These are phyloP conservation scores for Boechera retrofracta DNA, from an alignment of 345 rosid genomes.

Conservation along the genomic window DNA sequence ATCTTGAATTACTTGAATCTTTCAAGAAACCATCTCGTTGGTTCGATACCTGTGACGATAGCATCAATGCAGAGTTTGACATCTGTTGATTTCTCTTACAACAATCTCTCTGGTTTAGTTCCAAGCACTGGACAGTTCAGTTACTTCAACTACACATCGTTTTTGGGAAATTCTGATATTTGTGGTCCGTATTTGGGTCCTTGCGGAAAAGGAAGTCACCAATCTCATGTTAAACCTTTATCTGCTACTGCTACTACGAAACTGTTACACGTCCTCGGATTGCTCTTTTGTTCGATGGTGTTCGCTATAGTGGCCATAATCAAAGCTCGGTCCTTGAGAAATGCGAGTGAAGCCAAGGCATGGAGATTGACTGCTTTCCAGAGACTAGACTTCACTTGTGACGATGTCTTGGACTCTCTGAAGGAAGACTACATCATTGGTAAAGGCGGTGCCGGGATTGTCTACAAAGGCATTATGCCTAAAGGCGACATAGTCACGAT, in stretches of 20 bases:
- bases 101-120: slow-evolving; percentile 84
- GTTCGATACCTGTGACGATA: slow-evolving; percentile 70
- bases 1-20: slow-evolving; percentile 83
- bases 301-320: slow-evolving; percentile 78
- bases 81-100: slow-evolving; percentile 83
- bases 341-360: slow-evolving; percentile 67
- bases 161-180: slow-evolving; percentile 72
- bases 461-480: slow-evolving; percentile 77
- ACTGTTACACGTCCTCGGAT: slow-evolving; percentile 72
- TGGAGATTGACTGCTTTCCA: slow-evolving; percentile 93
- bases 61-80: slow-evolving; percentile 85
- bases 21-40: slow-evolving; percentile 74
- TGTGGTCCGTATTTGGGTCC: slow-evolving; percentile 83
- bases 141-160: slow-evolving; percentile 80
- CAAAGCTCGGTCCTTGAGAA: slow-evolving; percentile 73
- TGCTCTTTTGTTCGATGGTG: slow-evolving; percentile 76
- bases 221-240: slow-evolving; percentile 58
- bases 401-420: slow-evolving; percentile 72
- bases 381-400: slow-evolving; percentile 78
- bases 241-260: slow-evolving; percentile 62
- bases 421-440: slow-evolving; percentile 88
- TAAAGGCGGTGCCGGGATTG: slow-evolving; percentile 89
- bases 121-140: slow-evolving; percentile 90
- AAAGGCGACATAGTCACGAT: slow-evolving; percentile 76
- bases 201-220: slow-evolving; percentile 60